Percentiles rank a stretch among this genome's conserved stretches.
Evolutionary conservation across 2,329 filamentous ascomycete genomes (phyloP).

Genomic region (Colletotrichum somersetense): DNA sequence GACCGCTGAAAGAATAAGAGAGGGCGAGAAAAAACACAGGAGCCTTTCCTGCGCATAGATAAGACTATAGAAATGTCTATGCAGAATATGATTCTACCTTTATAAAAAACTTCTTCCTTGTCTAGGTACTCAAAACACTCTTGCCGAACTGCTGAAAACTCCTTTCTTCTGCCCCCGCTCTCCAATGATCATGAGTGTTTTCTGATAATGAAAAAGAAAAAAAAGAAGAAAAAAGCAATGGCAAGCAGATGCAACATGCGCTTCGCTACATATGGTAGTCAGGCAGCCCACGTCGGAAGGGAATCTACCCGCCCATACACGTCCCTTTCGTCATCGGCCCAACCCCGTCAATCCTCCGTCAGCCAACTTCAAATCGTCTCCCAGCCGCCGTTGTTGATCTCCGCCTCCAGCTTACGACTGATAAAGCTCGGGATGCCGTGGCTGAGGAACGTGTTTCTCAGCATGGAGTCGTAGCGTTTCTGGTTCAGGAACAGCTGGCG

Average conservation of each 20-base stretch:
- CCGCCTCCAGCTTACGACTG: conserved; percentile 88
- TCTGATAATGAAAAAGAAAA: not conserved
- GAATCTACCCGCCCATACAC: no score
- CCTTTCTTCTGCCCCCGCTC: not conserved
- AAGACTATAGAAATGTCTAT: not conserved
- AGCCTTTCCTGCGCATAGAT: not conserved
- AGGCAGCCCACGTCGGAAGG: not conserved
- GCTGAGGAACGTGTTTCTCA: conserved; percentile 87
- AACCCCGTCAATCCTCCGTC: not conserved
- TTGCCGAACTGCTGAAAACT: conserved; percentile 13
- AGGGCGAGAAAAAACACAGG: not conserved
- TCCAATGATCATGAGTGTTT: not conserved
- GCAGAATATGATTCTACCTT: not conserved
- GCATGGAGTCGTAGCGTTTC: conserved; percentile 89
- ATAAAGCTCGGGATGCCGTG: conserved; percentile 92
- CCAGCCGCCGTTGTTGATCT: conserved; percentile 98
- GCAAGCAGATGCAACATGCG: conserved; percentile 7
- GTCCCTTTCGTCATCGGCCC: not conserved
- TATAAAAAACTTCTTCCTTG: not conserved
- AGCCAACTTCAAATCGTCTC: conserved; percentile 73
- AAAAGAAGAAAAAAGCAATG: not conserved
- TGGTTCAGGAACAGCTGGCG: conserved; percentile 94
- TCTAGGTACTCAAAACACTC: conserved; percentile 6
- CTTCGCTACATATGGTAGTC: not conserved
- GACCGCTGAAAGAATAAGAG: not conserved